Evolutionary conservation across 2,329 filamentous ascomycete species (phyloP).

Genomic region (Microsporum audouinii): DNA sequence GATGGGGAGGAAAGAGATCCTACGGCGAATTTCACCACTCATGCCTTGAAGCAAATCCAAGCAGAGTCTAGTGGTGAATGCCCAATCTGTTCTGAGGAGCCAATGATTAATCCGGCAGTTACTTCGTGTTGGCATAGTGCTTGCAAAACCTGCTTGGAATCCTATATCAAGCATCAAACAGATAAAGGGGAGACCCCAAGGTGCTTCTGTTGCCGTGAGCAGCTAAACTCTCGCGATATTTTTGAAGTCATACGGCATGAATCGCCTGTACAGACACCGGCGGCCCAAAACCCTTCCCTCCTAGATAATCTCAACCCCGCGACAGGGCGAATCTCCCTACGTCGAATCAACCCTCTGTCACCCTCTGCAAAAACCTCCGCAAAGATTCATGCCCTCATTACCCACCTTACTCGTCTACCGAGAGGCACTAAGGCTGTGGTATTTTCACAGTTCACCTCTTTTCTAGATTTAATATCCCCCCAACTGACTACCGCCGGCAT

Average conservation of each 20-base stretch:
- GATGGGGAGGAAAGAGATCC: conserved; percentile 41
- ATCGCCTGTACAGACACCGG: conserved; percentile 29
- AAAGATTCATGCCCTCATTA: conserved; percentile 72
- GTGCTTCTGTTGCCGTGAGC: conserved; percentile 83
- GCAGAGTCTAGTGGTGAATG: conserved; percentile 82
- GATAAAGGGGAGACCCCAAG: conserved; percentile 63
- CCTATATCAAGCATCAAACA: conserved; percentile 78
- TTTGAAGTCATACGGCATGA: conserved; percentile 78
- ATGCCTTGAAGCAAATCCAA: conserved; percentile 83
- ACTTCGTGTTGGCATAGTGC: conserved; percentile 97
- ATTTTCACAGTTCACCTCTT: conserved; percentile 96
- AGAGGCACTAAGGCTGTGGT: conserved; percentile 74
- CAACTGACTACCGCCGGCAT: conserved; percentile 63
- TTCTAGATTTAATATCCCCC: conserved; percentile 79
- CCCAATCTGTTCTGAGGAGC: conserved; percentile 87
- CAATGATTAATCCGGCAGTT: conserved; percentile 87
- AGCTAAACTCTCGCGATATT: conserved; percentile 69
- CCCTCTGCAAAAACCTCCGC: conserved; percentile 52
- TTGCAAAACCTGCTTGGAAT: conserved; percentile 83
- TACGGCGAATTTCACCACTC: conserved; percentile 66
- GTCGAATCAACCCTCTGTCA: conserved; percentile 54
- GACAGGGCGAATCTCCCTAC: conserved; percentile 46
- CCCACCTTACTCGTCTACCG: conserved; percentile 60
- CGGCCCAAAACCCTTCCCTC: not conserved
- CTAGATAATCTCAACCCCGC: conserved; percentile 20